These are phyloP conservation scores for Striga hermonthica DNA, from an alignment of 305 asterid genomes.

Conservation along the genomic window DNA sequence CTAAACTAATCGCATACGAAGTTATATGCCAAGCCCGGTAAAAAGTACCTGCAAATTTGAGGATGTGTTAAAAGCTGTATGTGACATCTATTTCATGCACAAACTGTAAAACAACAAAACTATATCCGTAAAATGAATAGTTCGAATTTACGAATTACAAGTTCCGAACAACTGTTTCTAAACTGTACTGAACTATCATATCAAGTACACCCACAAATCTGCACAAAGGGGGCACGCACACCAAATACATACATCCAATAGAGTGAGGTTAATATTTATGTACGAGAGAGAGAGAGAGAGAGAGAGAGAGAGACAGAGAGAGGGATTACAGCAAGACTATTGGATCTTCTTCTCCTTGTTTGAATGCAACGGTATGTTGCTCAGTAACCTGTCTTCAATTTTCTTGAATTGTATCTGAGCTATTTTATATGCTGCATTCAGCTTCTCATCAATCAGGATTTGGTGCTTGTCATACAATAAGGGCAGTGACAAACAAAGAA, in stretches of 20 bases:
- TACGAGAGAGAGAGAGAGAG: slow-evolving; percentile 7
- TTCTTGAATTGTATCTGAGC: slow-evolving; percentile 44
- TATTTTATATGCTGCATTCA: slow-evolving; percentile 43
- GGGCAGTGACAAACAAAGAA: slow-evolving; percentile 74
- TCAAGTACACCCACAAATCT: background rate
- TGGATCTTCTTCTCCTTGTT: slow-evolving; percentile 62
- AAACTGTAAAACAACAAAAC: background rate
- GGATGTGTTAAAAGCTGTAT: background rate
- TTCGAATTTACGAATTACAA: too few relatives aligned
- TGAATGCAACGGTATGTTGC: slow-evolving; percentile 44
- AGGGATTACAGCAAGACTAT: slow-evolving; percentile 38
- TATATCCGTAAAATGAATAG: background rate
- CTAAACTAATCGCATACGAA: background rate
- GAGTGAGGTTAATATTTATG: background rate
- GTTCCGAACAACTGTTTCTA: too few relatives aligned
- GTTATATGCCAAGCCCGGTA: slow-evolving; percentile 22
- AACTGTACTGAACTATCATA: too few relatives aligned
- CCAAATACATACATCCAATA: background rate
- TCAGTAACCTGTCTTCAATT: slow-evolving; percentile 47
- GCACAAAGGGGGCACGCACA: background rate
- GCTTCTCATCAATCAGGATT: slow-evolving; percentile 54
- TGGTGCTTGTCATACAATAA: slow-evolving; percentile 63
- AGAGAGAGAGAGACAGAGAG: slow-evolving; percentile 22
- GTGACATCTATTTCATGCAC: background rate
- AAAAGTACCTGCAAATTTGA: slow-evolving; percentile 32